Percentiles rank a stretch among this genome's conserved stretches.
Conservation (phyloP, 1,284 basidiomycete species). For the Bondarzewia mesenterica region DNA sequence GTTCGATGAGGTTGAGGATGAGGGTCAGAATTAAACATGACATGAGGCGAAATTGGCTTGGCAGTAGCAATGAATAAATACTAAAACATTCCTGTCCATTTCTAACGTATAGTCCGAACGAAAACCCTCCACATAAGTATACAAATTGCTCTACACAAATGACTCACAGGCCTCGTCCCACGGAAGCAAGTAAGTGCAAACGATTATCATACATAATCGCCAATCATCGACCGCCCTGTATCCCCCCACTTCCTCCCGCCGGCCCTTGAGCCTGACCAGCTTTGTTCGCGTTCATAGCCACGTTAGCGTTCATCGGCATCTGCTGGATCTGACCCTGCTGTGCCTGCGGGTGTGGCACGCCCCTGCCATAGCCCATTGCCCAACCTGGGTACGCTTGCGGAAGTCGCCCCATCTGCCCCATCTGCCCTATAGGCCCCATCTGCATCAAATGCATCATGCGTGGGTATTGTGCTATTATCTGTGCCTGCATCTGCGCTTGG, state of each 20-base stretch:
- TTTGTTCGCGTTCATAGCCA: constrained; percentile 20
- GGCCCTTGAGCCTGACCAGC: constrained; percentile 23
- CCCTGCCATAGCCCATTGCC: background rate
- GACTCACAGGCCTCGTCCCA: background rate
- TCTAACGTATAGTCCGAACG: too few species aligned
- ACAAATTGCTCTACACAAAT: too few species aligned
- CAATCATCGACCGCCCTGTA: constrained; percentile 15
- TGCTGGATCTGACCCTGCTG: constrained; percentile 14
- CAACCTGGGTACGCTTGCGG: background rate
- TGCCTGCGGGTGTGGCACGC: constrained; percentile 1
- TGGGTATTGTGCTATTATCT: constrained; percentile 22
- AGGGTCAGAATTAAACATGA: too few species aligned
- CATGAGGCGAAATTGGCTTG: too few species aligned
- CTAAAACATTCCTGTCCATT: too few species aligned
- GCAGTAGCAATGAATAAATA: too few species aligned
- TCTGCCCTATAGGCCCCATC: too few species aligned
- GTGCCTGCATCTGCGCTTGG: constrained; percentile 6
- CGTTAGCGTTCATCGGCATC: constrained; percentile 17
- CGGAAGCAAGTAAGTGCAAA: background rate
- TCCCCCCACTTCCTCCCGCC: constrained; percentile 21
- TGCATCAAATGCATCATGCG: constrained; percentile 20
- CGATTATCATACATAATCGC: background rate
- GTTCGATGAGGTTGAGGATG: too few species aligned
- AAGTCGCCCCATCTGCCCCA: background rate
- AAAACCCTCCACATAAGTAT: too few species aligned